These are phyloP conservation scores for Tetradesmus lagerheimii DNA, from an alignment of 139 green algal species.

Conservation along the genomic window DNA sequence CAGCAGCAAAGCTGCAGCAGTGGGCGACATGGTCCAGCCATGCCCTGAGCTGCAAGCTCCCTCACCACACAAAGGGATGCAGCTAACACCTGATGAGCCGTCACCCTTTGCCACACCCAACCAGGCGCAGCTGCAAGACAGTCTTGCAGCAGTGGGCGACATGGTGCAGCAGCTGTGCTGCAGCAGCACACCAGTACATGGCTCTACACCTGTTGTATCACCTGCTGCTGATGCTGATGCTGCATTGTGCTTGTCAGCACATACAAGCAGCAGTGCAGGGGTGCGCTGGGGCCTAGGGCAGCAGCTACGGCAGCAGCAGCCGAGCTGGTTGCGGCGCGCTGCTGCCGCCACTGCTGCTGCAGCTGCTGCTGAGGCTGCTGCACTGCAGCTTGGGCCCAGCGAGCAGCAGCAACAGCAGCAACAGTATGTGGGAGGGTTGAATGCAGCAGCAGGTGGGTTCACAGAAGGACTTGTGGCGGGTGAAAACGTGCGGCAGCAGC, in stretches of 20 bases:
- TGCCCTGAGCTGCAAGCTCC: no score
- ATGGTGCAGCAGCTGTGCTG: not conserved
- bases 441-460: no score
- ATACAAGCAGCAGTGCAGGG: not conserved
- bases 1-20: no score
- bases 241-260: not conserved
- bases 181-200: not conserved
- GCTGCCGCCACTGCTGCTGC: not conserved
- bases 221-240: not conserved
- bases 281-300: not conserved
- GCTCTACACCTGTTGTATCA: not conserved
- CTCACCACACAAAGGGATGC: no score
- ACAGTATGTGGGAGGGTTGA: not conserved
- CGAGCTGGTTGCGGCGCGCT: not conserved
- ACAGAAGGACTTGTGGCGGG: no score
- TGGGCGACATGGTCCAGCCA: no score
- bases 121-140: not conserved
- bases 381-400: not conserved
- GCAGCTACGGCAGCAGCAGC: not conserved
- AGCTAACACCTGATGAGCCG: no score
- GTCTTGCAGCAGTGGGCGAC: not conserved
- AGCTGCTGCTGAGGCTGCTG: not conserved
- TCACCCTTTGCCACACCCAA: not conserved
- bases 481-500: no score
- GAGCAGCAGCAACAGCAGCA: not conserved